phyloP scores from a whole-genome alignment of 2,329 filamentous ascomycete genomes.

The Trichoderma semiorbis region DNA sequence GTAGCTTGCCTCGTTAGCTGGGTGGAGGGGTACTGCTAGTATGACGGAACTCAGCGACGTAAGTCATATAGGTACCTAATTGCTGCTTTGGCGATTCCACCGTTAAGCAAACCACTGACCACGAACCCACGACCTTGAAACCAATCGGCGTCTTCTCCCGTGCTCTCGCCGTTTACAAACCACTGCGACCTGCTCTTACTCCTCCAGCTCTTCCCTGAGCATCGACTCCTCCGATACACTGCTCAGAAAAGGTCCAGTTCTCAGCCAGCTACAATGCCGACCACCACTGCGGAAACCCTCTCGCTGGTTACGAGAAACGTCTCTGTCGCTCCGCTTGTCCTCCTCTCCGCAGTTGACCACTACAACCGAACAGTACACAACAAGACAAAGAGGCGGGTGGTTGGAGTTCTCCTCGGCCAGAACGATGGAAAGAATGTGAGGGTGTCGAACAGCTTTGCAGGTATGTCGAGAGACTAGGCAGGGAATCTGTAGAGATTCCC shows the following conservation, averaged over 20 bases:
- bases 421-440: slow-evolving; percentile 95
- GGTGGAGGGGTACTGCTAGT: slow-evolving; percentile 7
- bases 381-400: slow-evolving; percentile 80
- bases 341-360: slow-evolving; percentile 96
- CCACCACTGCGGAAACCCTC: slow-evolving; percentile 94
- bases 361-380: slow-evolving; percentile 90
- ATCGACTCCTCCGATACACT: background rate
- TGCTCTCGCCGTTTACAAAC: background rate
- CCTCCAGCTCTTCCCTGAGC: background rate
- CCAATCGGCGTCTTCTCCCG: background rate
- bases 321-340: slow-evolving; percentile 94
- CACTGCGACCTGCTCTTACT: background rate
- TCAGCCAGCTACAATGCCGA: slow-evolving; percentile 66
- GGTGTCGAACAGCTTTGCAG: slow-evolving; percentile 98
- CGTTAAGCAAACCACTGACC: background rate
- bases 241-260: background rate
- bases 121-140: background rate
- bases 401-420: slow-evolving; percentile 90
- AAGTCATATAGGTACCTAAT: slow-evolving; percentile 16
- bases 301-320: slow-evolving; percentile 92
- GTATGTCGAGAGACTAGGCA: slow-evolving; percentile 45
- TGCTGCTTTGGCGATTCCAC: slow-evolving; percentile 3
- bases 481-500: background rate
- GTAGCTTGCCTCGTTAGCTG: background rate
- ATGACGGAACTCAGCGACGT: slow-evolving; percentile 11